Evolutionary conservation across 805 yeast species (phyloP), one percentile per base, ranked within the genome.

Genomic region (Metschnikowia kofuensis): DNA sequence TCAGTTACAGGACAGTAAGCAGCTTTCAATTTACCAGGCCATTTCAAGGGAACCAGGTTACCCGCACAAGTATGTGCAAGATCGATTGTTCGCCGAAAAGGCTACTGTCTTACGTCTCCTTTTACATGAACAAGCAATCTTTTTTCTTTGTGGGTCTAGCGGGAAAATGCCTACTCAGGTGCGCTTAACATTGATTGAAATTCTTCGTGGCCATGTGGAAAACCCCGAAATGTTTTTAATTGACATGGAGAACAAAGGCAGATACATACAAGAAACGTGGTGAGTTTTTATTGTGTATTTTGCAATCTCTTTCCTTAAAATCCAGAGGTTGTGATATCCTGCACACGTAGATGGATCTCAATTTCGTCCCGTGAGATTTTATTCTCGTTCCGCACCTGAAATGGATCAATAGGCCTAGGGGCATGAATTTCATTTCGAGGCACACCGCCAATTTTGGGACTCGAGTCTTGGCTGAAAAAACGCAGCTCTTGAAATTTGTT

Each of bases 91-190:
- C 69, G 66, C 69, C 29, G 68, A 84, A 38, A 74, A 76, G 31
- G 63, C 70, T 3, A 42, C 71, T 16, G 67, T 92, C 2, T 78
- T 74, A 1, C 76, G 82, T 2, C 64, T 83, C 45, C 59, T 91
- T 5, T 63, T 79, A 1, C 70, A 82, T 12, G 55, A 78, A 38
- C 63, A 73, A n/a, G 95, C 87, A 0, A 65, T 78, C 0, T 69
- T 94, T 6, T 90, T 84, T 62, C 73, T 94, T 6, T 92, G 99
- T 72, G 99, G 99, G 0, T 84, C 96, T 13, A 83, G 95, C 27
- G 98, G 99, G 0, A 80, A 80, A 54, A 94, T 94, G 99, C 99
- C 99, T 0, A 75, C 80, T 21, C 90, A 84, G 66, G 94, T 92
- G 1, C 72, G 96, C 49, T 67, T 87, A n/a, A 92, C 97, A 0